Base-by-base conservation (phyloP, 129 eudicot genomes). In the Saussurea involucrata region DNA sequence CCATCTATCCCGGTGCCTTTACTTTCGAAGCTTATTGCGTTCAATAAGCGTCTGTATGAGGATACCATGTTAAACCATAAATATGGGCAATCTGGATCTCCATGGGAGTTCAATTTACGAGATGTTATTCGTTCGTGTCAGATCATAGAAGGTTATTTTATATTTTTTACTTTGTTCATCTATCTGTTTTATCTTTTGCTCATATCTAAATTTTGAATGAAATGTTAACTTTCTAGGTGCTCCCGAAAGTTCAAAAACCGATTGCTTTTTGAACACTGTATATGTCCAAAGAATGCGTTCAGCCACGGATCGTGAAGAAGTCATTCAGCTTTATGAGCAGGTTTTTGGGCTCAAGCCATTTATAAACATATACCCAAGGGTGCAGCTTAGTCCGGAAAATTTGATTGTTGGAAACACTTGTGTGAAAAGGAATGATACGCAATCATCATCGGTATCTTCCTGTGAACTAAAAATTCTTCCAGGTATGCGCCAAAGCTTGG, bases 281-380 rank as follows among this genome's bases (percentile, higher is more conserved):
- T 95, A 95, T 81, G 87, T 95, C 42, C 99, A 92, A 82, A 86
- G 99, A 75, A 95, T 95, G 99, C 99, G 99, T 27, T 88, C 97
- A 11, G 68, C 86, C 4, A 86, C 81, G 60, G 99, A 95, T 68
- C 85, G 99, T 42, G 65, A 67, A 63, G 81, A 87, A 82, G 97
- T 95, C 25, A 49, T 88, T 55, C 65, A 80, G 63, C 84, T 95
- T 24, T 95, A 89, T 69, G 90, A 92, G 63, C 71, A 84, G 65
- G 85, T 88, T 34, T 95, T 95, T 70, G 90, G 83, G 44, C 36
- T 63, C 37, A 82, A 90, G 78, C 86, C 97, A 0, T 73, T 17
- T 3, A 66, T 90, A 72, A 92, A 92, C 75, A 79, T 83, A 17
- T 76, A 86, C 77, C 99, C 99, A 7, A 82, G 88, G 9, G 87